Evolutionary conservation across 371 early-diverging fungal genomes (phyloP).

Genomic region (Mortierella sp.): DNA sequence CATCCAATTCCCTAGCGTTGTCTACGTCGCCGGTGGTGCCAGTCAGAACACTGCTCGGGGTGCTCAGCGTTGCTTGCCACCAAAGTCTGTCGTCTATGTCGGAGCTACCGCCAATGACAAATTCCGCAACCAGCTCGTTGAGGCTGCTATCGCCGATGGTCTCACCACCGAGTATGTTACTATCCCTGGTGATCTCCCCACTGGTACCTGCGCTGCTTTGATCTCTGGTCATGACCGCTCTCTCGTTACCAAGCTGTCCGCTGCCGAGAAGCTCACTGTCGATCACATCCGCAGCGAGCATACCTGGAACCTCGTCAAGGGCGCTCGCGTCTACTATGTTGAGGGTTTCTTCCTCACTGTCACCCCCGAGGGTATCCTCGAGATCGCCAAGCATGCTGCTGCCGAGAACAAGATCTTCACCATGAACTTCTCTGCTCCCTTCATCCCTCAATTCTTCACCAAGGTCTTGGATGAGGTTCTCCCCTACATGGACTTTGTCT

Average conservation of each 20-base stretch:
- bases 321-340: constrained; percentile 91
- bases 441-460: constrained; percentile 94
- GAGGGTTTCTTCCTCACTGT: constrained; percentile 95
- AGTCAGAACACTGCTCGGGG: constrained; percentile 96
- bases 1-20: constrained; percentile 74
- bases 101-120: constrained; percentile 93
- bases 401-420: constrained; percentile 82
- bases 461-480: constrained; percentile 80
- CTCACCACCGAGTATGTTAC: constrained; percentile 86
- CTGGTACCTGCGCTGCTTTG: constrained; percentile 95
- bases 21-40: constrained; percentile 96
- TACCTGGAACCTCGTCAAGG: constrained; percentile 90
- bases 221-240: constrained; percentile 93
- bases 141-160: constrained; percentile 88
- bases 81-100: constrained; percentile 88
- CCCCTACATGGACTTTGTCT: constrained; percentile 91
- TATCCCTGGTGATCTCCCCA: constrained; percentile 78
- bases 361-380: constrained; percentile 82
- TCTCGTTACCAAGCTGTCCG: constrained; percentile 92
- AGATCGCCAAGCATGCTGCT: constrained; percentile 91
- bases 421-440: constrained; percentile 96
- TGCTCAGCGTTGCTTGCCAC: constrained; percentile 90
- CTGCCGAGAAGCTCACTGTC: constrained; percentile 90
- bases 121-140: constrained; percentile 77
- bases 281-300: constrained; percentile 80